Percentiles rank a stretch among this genome's conserved stretches.
phyloP scores from a whole-genome alignment of 768 basidiomycete species.

The Megacollybia marginata region DNA sequence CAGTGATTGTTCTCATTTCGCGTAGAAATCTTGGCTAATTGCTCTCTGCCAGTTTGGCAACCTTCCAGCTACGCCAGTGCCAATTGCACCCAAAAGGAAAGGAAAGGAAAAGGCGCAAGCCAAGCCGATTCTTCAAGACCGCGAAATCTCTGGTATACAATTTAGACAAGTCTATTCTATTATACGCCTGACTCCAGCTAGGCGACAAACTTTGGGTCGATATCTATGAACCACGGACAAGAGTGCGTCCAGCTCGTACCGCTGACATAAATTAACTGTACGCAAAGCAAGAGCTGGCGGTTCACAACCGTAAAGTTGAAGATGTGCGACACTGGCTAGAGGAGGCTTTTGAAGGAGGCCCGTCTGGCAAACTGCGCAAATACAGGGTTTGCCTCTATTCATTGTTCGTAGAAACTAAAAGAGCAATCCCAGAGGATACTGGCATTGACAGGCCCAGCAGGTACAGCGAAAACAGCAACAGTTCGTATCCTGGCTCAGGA shows the following conservation, averaged over 20 bases:
- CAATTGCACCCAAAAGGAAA: constrained; percentile 2
- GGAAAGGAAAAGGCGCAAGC: constrained; percentile 13
- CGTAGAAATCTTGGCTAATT: neutral
- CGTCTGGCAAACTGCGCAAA: constrained; percentile 54
- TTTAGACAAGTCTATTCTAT: neutral
- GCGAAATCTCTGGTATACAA: neutral
- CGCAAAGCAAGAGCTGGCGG: constrained; percentile 60
- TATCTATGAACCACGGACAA: constrained; percentile 51
- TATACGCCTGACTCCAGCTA: constrained; percentile 2
- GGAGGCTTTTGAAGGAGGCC: constrained; percentile 67
- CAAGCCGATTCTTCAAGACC: neutral
- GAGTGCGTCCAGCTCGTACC: constrained; percentile 27
- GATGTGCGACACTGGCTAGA: constrained; percentile 69
- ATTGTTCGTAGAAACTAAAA: neutral
- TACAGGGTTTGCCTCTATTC: constrained; percentile 49
- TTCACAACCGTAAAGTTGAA: constrained; percentile 74
- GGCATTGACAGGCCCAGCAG: constrained; percentile 81
- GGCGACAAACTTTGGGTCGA: constrained; percentile 54
- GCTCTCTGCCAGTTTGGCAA: constrained; percentile 11
- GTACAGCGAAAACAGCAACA: constrained; percentile 86
- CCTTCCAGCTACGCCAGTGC: neutral
- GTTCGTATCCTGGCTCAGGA: constrained; percentile 69
- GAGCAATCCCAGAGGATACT: constrained; percentile 61
- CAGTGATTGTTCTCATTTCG: constrained; percentile 8
- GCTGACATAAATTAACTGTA: constrained; percentile 1